phyloP scores from a whole-genome alignment of 805 yeast species.

The Candida railenensis region DNA sequence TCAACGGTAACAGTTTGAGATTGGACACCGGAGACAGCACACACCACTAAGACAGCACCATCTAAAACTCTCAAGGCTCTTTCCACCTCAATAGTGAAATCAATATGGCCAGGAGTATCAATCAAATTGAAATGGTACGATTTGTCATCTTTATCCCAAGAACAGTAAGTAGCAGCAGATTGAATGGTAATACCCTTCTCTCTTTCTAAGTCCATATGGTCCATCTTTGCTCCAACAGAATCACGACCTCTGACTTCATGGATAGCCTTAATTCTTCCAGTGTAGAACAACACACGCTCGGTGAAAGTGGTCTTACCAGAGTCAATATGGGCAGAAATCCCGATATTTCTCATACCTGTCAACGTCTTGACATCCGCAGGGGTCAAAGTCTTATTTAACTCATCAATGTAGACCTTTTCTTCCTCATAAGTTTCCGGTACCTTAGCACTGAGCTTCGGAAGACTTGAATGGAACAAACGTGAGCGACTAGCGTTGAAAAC shows the following conservation, averaged over 20 bases:
- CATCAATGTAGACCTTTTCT: conserved; percentile 68
- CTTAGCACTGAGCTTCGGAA: conserved; percentile 9
- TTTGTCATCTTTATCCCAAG: conserved; percentile 77
- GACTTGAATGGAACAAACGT: conserved; percentile 4
- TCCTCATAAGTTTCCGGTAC: conserved; percentile 59
- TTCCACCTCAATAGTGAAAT: conserved; percentile 97
- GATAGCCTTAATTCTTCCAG: conserved; percentile 95
- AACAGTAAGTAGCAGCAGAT: conserved; percentile 97
- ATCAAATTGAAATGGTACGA: conserved; percentile 88
- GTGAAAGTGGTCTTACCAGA: conserved; percentile 98
- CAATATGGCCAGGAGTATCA: conserved; percentile 99
- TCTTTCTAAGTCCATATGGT: conserved; percentile 96
- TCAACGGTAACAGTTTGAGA: conserved; percentile 98
- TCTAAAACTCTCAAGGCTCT: conserved; percentile 97
- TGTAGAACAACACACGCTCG: conserved; percentile 92
- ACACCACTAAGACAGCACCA: conserved; percentile 97
- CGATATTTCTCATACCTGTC: conserved; percentile 80
- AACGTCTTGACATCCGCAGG: conserved; percentile 54
- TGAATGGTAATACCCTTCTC: conserved; percentile 99
- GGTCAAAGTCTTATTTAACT: conserved; percentile 47
- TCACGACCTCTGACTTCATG: conserved; percentile 97
- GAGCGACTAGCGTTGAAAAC: not conserved
- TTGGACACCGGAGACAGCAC: conserved; percentile 98
- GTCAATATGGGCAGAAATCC: conserved; percentile 97
- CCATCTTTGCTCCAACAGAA: conserved; percentile 99